Percentiles rank a stretch among this genome's conserved stretches.
Evolutionary conservation across 2,329 filamentous ascomycete species (phyloP).

Genomic region (Pezicula radicicola): DNA sequence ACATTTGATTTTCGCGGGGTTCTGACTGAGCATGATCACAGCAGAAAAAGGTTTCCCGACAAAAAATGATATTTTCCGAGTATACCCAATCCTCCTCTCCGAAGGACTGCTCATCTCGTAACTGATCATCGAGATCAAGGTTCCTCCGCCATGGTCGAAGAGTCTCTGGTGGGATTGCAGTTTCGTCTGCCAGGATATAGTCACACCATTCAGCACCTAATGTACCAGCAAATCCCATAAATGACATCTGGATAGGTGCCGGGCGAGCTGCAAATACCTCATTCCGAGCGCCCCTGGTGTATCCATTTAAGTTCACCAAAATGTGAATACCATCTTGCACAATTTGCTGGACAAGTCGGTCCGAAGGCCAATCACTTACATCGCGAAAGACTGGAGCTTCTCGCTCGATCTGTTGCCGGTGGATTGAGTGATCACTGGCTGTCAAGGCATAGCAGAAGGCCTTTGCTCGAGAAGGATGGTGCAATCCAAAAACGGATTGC

Average conservation of each 20-base stretch:
- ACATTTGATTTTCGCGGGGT: slow-evolving; percentile 65
- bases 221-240: slow-evolving; percentile 98
- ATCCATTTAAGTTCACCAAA: slow-evolving; percentile 95
- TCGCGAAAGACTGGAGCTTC: slow-evolving; percentile 92
- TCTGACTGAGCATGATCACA: slow-evolving; percentile 92
- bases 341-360: slow-evolving; percentile 82
- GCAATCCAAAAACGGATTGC: slow-evolving; percentile 97
- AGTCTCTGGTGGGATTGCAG: slow-evolving; percentile 78
- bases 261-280: slow-evolving; percentile 95
- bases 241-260: slow-evolving; percentile 97
- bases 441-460: slow-evolving; percentile 97
- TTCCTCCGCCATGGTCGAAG: slow-evolving; percentile 78
- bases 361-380: slow-evolving; percentile 81
- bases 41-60: slow-evolving; percentile 94
- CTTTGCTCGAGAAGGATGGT: slow-evolving; percentile 69
- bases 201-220: slow-evolving; percentile 98
- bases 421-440: slow-evolving; percentile 80
- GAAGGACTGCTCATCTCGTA: slow-evolving; percentile 56
- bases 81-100: slow-evolving; percentile 85
- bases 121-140: slow-evolving; percentile 67
- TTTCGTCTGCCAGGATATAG: slow-evolving; percentile 88
- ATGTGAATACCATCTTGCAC: slow-evolving; percentile 88
- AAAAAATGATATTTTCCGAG: slow-evolving; percentile 94
- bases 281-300: slow-evolving; percentile 93
- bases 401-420: slow-evolving; percentile 87